phyloP scores from a whole-genome alignment of 2,329 filamentous ascomycete genomes.

The Saccharata proteae region DNA sequence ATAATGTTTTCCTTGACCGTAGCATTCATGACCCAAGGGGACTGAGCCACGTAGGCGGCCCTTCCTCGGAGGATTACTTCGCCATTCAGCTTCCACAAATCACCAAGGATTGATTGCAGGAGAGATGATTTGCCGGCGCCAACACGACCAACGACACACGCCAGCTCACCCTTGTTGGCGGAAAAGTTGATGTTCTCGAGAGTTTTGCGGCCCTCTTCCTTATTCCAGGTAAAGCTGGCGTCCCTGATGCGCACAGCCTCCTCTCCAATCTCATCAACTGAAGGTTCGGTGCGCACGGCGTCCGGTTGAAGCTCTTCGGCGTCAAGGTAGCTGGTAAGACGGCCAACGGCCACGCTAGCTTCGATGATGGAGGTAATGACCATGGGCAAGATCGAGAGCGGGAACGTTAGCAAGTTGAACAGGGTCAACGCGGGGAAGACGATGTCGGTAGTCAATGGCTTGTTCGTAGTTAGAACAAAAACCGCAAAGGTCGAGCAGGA shows the following conservation, averaged over 20 bases:
- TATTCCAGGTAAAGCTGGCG: slow-evolving; percentile 90
- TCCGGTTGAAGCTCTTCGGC: slow-evolving; percentile 85
- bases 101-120: slow-evolving; percentile 75
- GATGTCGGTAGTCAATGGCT: slow-evolving; percentile 80
- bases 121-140: slow-evolving; percentile 91
- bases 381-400: slow-evolving; percentile 88
- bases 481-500: slow-evolving; percentile 94
- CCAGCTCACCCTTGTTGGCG: slow-evolving; percentile 84
- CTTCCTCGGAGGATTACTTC: slow-evolving; percentile 71
- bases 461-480: slow-evolving; percentile 74
- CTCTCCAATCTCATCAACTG: slow-evolving; percentile 66
- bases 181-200: slow-evolving; percentile 78
- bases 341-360: slow-evolving; percentile 79
- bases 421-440: slow-evolving; percentile 87
- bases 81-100: slow-evolving; percentile 81
- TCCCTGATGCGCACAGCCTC: slow-evolving; percentile 75
- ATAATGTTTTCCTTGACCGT: slow-evolving; percentile 95
- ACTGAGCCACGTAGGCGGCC: slow-evolving; percentile 84
- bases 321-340: slow-evolving; percentile 71
- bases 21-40: slow-evolving; percentile 95
- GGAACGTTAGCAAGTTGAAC: slow-evolving; percentile 94
- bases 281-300: slow-evolving; percentile 58
- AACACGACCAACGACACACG: slow-evolving; percentile 88
- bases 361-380: slow-evolving; percentile 95
- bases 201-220: slow-evolving; percentile 54